Conservation (phyloP, 192 early-diverging fungal species). For the Gonapodya sp. region DNA sequence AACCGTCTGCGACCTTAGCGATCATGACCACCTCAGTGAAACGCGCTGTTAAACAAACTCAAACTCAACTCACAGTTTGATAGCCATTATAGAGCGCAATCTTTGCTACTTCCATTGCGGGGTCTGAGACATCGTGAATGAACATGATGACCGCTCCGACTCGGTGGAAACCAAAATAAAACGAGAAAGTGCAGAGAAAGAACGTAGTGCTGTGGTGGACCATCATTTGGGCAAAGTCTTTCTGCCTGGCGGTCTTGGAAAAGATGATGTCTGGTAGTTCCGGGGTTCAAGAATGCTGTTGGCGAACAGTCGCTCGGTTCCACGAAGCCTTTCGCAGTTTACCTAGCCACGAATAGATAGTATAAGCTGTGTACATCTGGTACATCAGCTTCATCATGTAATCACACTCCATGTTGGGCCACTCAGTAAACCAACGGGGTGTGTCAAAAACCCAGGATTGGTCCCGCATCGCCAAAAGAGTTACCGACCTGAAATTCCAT, state of each 20-base stretch:
- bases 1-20: background rate
- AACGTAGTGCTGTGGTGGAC: background rate
- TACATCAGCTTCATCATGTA: background rate
- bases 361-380: background rate
- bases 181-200: background rate
- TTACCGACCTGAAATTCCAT: background rate
- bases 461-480: background rate
- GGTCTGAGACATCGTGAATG: background rate
- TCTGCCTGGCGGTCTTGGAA: background rate
- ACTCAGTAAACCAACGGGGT: background rate
- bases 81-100: background rate
- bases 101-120: constrained; percentile 4
- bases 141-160: constrained; percentile 7
- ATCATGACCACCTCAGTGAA: background rate
- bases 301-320: background rate
- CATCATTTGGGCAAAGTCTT: constrained; percentile 6
- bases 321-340: background rate
- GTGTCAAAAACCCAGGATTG: constrained; percentile 3
- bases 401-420: background rate
- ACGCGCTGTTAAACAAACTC: background rate
- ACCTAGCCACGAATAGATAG: background rate
- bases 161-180: constrained; percentile 2
- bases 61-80: background rate
- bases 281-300: background rate
- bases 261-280: background rate